A percentile compares a stretch with the other conserved stretches of the same genome.
Conservation (phyloP, 2,329 filamentous ascomycete species). For the Hawksworthiomyces lignivorus region DNA sequence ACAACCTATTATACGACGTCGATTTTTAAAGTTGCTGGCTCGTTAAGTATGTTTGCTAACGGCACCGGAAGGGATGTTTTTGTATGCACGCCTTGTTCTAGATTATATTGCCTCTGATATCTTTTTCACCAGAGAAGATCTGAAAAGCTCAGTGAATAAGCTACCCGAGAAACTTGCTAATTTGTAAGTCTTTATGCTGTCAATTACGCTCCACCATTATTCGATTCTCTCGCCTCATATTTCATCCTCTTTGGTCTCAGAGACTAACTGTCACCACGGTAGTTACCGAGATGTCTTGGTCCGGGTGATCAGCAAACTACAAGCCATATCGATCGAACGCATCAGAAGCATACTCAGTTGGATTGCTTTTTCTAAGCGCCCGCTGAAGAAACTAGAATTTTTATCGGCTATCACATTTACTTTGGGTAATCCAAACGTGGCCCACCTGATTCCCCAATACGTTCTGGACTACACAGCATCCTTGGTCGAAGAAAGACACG, state of each 20-base stretch:
- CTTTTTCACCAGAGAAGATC: constrained; percentile 20
- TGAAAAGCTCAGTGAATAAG: constrained; percentile 8
- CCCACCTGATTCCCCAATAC: constrained; percentile 8
- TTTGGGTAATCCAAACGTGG: background rate
- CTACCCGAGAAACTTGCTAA: background rate
- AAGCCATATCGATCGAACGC: constrained; percentile 21
- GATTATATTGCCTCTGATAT: constrained; percentile 26
- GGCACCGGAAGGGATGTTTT: no score
- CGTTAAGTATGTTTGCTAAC: no score
- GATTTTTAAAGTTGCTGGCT: no score
- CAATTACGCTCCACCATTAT: no score
- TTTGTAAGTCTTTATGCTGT: constrained; percentile 1
- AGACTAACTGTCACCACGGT: no score
- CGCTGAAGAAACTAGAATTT: constrained; percentile 25
- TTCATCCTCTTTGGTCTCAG: no score
- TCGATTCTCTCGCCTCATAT: background rate
- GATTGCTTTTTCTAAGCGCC: constrained; percentile 29
- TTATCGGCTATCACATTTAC: constrained; percentile 21
- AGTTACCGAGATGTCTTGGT: constrained; percentile 18
- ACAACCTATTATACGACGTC: no score
- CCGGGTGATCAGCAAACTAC: constrained; percentile 18
- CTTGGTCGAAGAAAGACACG: constrained; percentile 14
- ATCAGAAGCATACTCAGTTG: constrained; percentile 25
- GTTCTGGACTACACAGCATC: constrained; percentile 12
- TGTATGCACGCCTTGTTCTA: constrained; percentile 28